phyloP scores from a whole-genome alignment of 176 grass and related monocot genomes.

The Rhynchospora breviuscula region DNA sequence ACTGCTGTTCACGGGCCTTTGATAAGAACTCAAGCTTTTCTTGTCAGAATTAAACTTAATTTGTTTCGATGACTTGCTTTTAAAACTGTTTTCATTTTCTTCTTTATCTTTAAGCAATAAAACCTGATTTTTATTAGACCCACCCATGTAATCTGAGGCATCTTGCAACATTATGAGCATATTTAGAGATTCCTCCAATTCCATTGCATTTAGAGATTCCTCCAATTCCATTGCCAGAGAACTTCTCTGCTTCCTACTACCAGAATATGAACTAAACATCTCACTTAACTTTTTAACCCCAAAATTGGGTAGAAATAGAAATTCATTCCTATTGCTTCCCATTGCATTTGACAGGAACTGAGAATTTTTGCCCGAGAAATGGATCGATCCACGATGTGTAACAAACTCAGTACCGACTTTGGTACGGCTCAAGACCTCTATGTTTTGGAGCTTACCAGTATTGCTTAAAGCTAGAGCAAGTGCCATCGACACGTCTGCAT shows the following conservation, averaged over 20 bases:
- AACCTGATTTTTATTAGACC: slow-evolving; percentile 43
- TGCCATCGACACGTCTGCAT: slow-evolving; percentile 60
- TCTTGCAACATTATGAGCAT: slow-evolving; percentile 90
- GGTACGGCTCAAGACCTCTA: slow-evolving; percentile 38
- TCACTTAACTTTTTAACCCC: slow-evolving; percentile 71
- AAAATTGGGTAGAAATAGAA: slow-evolving; percentile 36
- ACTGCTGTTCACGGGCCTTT: slow-evolving; percentile 27
- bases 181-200: slow-evolving; percentile 72
- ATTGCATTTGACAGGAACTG: slow-evolving; percentile 16
- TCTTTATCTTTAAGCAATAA: slow-evolving; percentile 62
- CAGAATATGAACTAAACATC: slow-evolving; percentile 50
- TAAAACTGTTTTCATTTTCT: slow-evolving; percentile 36
- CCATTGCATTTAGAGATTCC: slow-evolving; percentile 68
- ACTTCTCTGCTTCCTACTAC: slow-evolving; percentile 35
- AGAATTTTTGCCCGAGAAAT: slow-evolving; percentile 22
- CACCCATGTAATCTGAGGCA: slow-evolving; percentile 58
- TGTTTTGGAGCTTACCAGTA: slow-evolving; percentile 75
- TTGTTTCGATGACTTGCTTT: slow-evolving; percentile 10
- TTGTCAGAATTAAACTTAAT: slow-evolving; percentile 8
- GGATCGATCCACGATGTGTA: slow-evolving; percentile 40
- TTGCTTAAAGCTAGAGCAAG: slow-evolving; percentile 86
- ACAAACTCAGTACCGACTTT: slow-evolving; percentile 34
- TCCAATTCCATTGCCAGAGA: slow-evolving; percentile 77
- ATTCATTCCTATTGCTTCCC: slow-evolving; percentile 13
- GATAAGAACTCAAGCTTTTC: slow-evolving; percentile 31